phyloP scores from a whole-genome alignment of 2,329 filamentous ascomycete genomes.

The Corinectria fuckeliana region DNA sequence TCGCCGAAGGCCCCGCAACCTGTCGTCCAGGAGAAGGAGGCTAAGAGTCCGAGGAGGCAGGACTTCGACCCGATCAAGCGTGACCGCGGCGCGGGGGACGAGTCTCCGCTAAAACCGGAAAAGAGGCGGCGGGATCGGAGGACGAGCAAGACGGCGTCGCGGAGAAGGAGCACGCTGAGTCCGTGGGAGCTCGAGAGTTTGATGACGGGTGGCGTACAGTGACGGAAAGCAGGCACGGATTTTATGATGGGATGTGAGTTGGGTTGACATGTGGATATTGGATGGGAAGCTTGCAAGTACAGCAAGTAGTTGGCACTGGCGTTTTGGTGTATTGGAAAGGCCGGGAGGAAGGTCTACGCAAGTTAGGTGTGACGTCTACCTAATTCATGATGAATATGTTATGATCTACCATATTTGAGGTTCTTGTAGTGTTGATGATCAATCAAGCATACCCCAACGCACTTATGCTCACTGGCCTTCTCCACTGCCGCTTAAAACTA shows the following conservation, averaged over 20 bases:
- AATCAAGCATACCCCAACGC: not conserved
- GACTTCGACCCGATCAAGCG: constrained; percentile 47
- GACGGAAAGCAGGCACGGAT: constrained; percentile 25
- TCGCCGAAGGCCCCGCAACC: constrained; percentile 19
- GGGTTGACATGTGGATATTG: constrained; percentile 13
- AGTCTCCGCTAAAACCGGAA: constrained; percentile 38
- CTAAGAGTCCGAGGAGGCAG: constrained; percentile 19
- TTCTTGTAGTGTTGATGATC: not conserved
- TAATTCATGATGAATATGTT: not conserved
- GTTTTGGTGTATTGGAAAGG: constrained; percentile 27
- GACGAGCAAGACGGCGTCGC: constrained; percentile 62
- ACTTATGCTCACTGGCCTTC: not conserved
- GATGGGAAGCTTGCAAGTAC: constrained; percentile 24
- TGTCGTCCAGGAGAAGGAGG: constrained; percentile 8
- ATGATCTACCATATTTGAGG: not conserved
- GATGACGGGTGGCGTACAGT: constrained; percentile 58
- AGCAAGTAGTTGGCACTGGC: constrained; percentile 26
- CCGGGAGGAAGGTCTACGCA: not conserved
- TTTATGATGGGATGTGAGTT: constrained; percentile 18
- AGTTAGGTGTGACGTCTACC: not conserved
- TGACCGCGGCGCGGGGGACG: constrained; percentile 32
- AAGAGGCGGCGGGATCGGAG: constrained; percentile 60
- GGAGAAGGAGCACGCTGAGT: constrained; percentile 76
- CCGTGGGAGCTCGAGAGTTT: constrained; percentile 76
- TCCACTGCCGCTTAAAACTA: too few relatives aligned